These are phyloP conservation scores for Millerozyma acaciae DNA, from an alignment of 805 yeast species.

Conservation along the genomic window DNA sequence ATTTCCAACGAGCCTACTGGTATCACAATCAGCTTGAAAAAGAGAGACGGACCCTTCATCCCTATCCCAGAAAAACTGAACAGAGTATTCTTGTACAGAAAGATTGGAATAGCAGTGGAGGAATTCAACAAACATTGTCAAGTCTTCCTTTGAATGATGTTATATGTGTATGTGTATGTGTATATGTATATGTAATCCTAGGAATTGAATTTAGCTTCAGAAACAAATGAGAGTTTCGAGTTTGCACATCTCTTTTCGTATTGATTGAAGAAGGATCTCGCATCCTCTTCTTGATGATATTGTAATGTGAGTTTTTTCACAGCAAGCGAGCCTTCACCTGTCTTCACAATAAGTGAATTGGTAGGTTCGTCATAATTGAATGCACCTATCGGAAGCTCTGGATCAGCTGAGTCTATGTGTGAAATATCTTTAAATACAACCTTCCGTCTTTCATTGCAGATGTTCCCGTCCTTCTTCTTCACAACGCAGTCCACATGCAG, in stretches of 20 bases:
- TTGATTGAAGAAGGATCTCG: constrained; percentile 40
- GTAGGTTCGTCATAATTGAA: constrained; percentile 8
- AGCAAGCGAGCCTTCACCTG: constrained; percentile 41
- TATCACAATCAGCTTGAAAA: constrained; percentile 58
- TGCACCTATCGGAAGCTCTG: constrained; percentile 19
- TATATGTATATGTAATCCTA: neutral
- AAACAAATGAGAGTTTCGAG: no score
- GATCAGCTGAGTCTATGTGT: neutral
- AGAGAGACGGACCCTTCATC: constrained; percentile 55
- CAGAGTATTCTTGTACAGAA: constrained; percentile 62
- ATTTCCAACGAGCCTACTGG: constrained; percentile 80
- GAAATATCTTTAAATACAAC: constrained; percentile 47
- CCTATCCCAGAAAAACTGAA: constrained; percentile 70
- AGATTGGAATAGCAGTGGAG: constrained; percentile 75
- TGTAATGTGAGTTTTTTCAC: constrained; percentile 48
- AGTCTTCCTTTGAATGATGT: constrained; percentile 29
- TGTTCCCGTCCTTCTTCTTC: constrained; percentile 27
- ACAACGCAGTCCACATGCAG: constrained; percentile 38
- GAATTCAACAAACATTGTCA: constrained; percentile 72
- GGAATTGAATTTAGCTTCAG: no score
- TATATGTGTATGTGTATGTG: neutral
- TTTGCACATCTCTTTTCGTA: constrained; percentile 47
- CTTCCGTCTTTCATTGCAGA: constrained; percentile 32
- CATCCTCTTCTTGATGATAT: constrained; percentile 46
- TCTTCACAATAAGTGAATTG: constrained; percentile 34